Evolutionary conservation across 2,329 filamentous ascomycete genomes (phyloP), one percentile per base, ranked within the genome.

Genomic region (Parasarocladium wereldwijsianum): DNA sequence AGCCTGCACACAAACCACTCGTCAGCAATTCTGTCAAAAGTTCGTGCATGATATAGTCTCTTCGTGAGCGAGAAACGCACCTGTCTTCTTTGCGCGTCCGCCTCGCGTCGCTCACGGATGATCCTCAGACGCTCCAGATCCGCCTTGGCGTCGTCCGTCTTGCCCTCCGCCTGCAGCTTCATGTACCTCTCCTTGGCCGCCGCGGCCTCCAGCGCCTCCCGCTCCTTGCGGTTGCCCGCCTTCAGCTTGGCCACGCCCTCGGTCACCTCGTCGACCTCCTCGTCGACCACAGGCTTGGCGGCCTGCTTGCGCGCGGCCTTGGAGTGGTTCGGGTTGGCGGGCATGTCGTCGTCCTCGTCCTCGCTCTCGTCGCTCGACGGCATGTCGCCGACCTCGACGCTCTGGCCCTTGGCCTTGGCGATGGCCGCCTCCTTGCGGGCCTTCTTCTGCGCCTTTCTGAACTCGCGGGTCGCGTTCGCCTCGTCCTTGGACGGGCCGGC

Each of bases 101-200:
- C 76, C 45, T 82, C 86, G 38, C 90, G 72, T 60, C 84, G 79
- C 65, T 93, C 83, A 27, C 76, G 73, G 41, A 98, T 84, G 35
- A 87, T 50, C 52, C 64, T 74, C 46, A 98, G 58, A 33, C 90
- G 71, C 35, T 84, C 87, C 42, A 96, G 49, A 55, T 98, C 90
- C 5, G 82, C 77, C 51, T 83, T 79, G 27, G 87, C 86, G 64
- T 94, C 82, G 36, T 98, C 90, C 25, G 90, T 96, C 73, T 96
- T 96, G 46, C 87, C 87, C 48, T 85, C 80, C 34, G 85, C 82
- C 47, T 94, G 87, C 44, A 94, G 55, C 58, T 92, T 93, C 63
- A 84, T 71, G 49, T 93, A 94, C 41, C 76, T 70, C 62, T 93
- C 86, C 53, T 85, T 86, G 17, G 83, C 84, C 50, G 87, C 80